phyloP scores from a whole-genome alignment of 805 yeast species.

The Pichia eremophila region DNA sequence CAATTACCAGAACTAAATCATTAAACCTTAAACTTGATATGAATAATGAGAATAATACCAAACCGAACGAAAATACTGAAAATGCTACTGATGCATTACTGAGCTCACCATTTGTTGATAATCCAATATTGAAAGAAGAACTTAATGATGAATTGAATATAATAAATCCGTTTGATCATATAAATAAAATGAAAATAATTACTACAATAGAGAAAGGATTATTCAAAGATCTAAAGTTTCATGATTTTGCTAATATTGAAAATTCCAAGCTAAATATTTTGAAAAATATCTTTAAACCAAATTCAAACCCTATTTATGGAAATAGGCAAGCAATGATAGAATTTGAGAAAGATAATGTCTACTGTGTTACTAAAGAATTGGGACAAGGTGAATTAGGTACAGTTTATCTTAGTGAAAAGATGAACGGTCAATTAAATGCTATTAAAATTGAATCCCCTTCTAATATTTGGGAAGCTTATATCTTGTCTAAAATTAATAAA shows the following conservation, averaged over 20 bases:
- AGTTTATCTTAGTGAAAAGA: constrained; percentile 61
- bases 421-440: constrained; percentile 50
- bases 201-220: background rate
- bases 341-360: constrained; percentile 31
- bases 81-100: constrained; percentile 14
- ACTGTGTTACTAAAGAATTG: constrained; percentile 42
- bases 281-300: constrained; percentile 13
- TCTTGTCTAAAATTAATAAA: constrained; percentile 46
- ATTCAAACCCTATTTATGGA: constrained; percentile 21
- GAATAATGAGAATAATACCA: background rate
- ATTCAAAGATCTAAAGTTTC: constrained; percentile 24
- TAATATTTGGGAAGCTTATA: constrained; percentile 74
- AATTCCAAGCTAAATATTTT: constrained; percentile 9
- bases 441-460: constrained; percentile 66
- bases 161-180: constrained; percentile 33
- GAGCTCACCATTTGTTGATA: constrained; percentile 42
- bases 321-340: constrained; percentile 33
- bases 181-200: background rate
- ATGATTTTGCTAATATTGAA: background rate
- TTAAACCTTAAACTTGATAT: background rate
- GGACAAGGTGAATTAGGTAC: constrained; percentile 80
- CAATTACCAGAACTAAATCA: constrained; percentile 25
- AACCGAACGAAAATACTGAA: background rate
- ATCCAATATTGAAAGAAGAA: constrained; percentile 10
- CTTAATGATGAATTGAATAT: background rate